These are phyloP conservation scores for Coprinopsis marcescibilis DNA, from an alignment of 768 basidiomycete species.

Conservation along the genomic window DNA sequence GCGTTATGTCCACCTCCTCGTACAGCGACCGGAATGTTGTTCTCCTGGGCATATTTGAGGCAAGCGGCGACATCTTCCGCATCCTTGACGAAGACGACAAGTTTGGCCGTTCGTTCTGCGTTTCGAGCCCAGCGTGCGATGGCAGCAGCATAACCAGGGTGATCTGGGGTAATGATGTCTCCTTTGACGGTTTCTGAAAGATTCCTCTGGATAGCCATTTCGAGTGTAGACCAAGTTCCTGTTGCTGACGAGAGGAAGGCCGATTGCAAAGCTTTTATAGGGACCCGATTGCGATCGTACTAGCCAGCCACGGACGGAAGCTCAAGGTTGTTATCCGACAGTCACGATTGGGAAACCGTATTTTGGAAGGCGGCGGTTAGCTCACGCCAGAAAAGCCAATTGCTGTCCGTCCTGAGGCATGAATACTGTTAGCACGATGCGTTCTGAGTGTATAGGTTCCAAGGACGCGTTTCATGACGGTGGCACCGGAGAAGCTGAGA, in stretches of 20 bases:
- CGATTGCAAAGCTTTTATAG: background rate
- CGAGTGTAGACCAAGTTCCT: background rate
- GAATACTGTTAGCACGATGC: too few species aligned
- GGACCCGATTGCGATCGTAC: too few species aligned
- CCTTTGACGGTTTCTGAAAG: constrained; percentile 27
- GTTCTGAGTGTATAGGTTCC: too few species aligned
- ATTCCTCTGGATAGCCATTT: constrained; percentile 5
- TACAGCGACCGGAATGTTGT: constrained; percentile 35
- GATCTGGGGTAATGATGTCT: constrained; percentile 34
- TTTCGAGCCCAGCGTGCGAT: constrained; percentile 42
- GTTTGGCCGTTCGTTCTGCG: constrained; percentile 31
- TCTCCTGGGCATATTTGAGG: constrained; percentile 29
- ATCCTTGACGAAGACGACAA: constrained; percentile 40
- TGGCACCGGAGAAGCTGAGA: too few species aligned
- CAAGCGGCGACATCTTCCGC: constrained; percentile 32
- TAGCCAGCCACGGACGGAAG: too few species aligned
- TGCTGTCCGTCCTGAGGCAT: too few species aligned
- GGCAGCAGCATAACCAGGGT: constrained; percentile 31
- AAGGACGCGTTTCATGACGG: too few species aligned
- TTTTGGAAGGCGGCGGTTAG: too few species aligned
- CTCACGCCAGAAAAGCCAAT: too few species aligned
- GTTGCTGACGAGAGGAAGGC: background rate
- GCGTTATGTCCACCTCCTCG: constrained; percentile 45
- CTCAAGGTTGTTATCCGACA: too few species aligned
- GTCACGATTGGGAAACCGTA: too few species aligned